Percentiles rank a stretch among this genome's conserved stretches.
Evolutionary conservation across 192 early-diverging fungal species (phyloP).

Genomic region (Diversispora eburnea): DNA sequence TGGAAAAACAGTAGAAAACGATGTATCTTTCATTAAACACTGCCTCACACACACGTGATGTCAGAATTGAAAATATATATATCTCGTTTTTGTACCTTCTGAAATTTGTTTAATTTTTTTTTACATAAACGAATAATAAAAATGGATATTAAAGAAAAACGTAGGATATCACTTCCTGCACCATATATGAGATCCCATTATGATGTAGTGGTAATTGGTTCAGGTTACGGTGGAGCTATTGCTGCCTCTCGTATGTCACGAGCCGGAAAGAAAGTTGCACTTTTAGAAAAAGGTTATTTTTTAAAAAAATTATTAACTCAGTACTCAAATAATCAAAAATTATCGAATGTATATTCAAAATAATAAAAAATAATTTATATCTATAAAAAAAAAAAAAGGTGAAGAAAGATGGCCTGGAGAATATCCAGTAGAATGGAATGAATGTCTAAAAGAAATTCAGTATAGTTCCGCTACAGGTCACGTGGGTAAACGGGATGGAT

Average conservation of each 20-base stretch:
- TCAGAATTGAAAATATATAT: no score
- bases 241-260: constrained; percentile 44
- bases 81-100: no score
- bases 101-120: no score
- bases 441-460: constrained; percentile 38
- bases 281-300: constrained; percentile 35
- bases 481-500: constrained; percentile 35
- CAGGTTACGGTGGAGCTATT: constrained; percentile 46
- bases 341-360: background rate
- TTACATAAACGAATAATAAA: background rate
- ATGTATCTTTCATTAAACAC: no score
- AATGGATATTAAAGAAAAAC: background rate
- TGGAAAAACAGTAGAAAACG: no score
- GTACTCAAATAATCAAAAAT: background rate
- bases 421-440: constrained; percentile 35
- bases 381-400: constrained; percentile 19
- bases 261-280: constrained; percentile 40
- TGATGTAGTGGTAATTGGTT: constrained; percentile 44
- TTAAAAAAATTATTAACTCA: no score
- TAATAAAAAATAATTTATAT: background rate
- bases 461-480: constrained; percentile 31
- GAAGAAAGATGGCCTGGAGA: constrained; percentile 50
- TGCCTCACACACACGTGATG: no score
- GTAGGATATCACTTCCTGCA: constrained; percentile 16
- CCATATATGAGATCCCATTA: constrained; percentile 33